Evolutionary conservation across 192 early-diverging fungal genomes (phyloP), one percentile per base, ranked within the genome.

Genomic region (Umbelopsis vinacea): DNA sequence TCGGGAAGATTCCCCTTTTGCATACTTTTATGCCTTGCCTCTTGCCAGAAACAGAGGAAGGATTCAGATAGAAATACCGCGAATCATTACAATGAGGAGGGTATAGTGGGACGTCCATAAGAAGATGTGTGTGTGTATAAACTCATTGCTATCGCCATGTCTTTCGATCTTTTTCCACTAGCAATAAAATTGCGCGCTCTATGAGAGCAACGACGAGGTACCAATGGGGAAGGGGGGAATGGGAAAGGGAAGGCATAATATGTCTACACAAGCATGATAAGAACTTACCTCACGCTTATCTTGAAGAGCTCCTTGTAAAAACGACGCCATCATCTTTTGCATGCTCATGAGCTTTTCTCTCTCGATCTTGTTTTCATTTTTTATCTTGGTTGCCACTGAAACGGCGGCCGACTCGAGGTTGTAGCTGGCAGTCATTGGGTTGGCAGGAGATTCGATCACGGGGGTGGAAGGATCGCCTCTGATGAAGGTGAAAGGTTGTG

Each of bases 61-160:
- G 57, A 63, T 29, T 63, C 57, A 63, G 57, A 14, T n/a, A 50
- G 6, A 37, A 37, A 37, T 54, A 54, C 26, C 23, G 57, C 57
- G 57, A 63, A 63, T 63, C 57, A 63, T 63, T 63, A 63, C 57
- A 63, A 63, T 63, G 33, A 63, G 26, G 23, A 57, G 23, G 33
- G 26, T 29, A 37, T 63, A 63, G 38, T 37, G 57, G 57, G 57
- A 63, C 57, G 57, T 63, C 57, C 57, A 37, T 37, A 12, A 17
- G 33, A 19, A 17, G n/a, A 48, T 12, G 48, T 17, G 15, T 21
- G 40, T 50, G 48, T 29, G 15, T 50, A n/a, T 10, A 50, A 50
- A 50, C 48, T 50, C 57, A 63, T 63, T 63, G 57, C 57, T 63
- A 63, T 63, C 57, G 57, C 57, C 37, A 63, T 63, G 35, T 63